Conservation (phyloP, 192 early-diverging fungal genomes). For the Linnemannia schmuckeri region DNA sequence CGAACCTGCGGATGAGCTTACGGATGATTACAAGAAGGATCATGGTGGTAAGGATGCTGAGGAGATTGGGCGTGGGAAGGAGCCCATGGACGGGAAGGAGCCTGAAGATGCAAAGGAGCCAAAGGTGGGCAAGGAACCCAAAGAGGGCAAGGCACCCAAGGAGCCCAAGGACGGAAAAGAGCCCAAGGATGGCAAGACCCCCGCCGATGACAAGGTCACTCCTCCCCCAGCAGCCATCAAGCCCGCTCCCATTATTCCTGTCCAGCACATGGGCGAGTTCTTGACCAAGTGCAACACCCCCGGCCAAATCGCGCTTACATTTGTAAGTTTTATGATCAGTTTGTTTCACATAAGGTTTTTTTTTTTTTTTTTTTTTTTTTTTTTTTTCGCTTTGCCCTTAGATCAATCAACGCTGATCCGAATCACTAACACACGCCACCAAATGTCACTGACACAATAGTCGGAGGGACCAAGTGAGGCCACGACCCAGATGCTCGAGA, state of each 20-base stretch:
- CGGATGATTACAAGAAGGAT: not conserved
- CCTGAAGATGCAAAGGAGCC: not conserved
- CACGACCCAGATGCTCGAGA: conserved; percentile 65
- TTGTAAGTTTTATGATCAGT: conserved; percentile 37
- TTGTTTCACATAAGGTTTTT: conserved; percentile 7
- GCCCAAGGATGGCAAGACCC: conserved; percentile 2
- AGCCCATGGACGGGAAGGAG: conserved; percentile 9
- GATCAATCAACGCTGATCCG: not conserved
- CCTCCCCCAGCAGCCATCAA: conserved; percentile 24
- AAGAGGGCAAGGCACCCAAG: not conserved
- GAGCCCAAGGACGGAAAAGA: not conserved
- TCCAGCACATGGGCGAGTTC: conserved; percentile 54
- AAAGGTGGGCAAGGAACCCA: not conserved
- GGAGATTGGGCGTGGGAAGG: not conserved
- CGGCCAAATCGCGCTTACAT: conserved; percentile 63
- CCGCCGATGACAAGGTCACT: not conserved
- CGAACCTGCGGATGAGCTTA: conserved; percentile 13
- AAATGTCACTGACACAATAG: conserved; percentile 16
- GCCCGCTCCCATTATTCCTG: conserved; percentile 34
- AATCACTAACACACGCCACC: not conserved
- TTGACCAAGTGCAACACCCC: conserved; percentile 61
- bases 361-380: too few species aligned
- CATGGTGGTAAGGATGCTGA: conserved; percentile 11
- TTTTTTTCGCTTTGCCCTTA: not conserved
- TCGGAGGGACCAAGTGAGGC: conserved; percentile 69